phyloP scores from a whole-genome alignment of 2,329 filamentous ascomycete genomes.

The Clathrospora elynae region DNA sequence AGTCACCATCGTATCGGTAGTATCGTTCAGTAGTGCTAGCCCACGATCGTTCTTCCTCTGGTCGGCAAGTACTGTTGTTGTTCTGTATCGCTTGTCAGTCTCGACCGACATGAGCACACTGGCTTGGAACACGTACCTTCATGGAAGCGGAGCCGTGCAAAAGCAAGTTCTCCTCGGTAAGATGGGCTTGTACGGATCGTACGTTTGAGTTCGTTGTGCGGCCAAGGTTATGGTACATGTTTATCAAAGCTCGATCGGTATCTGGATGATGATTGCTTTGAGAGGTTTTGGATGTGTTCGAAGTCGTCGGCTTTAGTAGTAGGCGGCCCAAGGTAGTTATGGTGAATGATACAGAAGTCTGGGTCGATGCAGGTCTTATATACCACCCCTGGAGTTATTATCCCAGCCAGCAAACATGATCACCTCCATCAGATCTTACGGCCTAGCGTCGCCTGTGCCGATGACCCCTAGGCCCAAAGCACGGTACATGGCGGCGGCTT shows the following conservation, averaged over 20 bases:
- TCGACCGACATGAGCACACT: not conserved
- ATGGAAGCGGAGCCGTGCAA: conserved; percentile 32
- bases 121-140: conserved; percentile 25
- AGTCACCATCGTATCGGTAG: conserved; percentile 24
- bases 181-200: conserved; percentile 17
- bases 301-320: not conserved
- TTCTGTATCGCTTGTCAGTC: conserved; percentile 12
- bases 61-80: conserved; percentile 16
- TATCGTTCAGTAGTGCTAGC: conserved; percentile 23
- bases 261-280: not conserved
- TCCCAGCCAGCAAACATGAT: conserved; percentile 18
- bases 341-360: conserved; percentile 8
- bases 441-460: conserved; percentile 26
- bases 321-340: no score
- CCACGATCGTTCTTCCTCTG: conserved; percentile 22
- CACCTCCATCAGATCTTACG: conserved; percentile 21
- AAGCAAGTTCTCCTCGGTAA: conserved; percentile 43
- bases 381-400: conserved; percentile 7
- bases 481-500: conserved; percentile 28
- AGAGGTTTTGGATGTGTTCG: not conserved
- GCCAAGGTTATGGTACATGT: conserved; percentile 20
- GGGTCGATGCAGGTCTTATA: conserved; percentile 17
- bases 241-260: conserved; percentile 2
- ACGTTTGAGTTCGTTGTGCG: conserved; percentile 14
- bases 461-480: conserved; percentile 25